Evolutionary conservation across 2,329 filamentous ascomycete species (phyloP).

Genomic region (Acephala macrosclerotiorum): DNA sequence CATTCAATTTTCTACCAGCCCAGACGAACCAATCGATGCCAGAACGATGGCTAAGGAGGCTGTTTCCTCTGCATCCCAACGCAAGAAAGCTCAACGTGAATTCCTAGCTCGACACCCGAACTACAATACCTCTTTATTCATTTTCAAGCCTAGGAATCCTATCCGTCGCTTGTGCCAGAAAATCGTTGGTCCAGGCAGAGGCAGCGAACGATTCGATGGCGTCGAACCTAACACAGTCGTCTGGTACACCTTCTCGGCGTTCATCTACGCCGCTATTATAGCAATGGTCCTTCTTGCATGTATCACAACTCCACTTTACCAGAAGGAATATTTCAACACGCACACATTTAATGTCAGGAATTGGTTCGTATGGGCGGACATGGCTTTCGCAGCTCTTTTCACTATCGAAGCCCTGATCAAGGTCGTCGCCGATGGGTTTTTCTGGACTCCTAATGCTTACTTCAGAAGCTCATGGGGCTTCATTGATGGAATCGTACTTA

Average conservation of each 20-base stretch:
- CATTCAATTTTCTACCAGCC: constrained; percentile 68
- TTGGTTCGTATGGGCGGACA: constrained; percentile 96
- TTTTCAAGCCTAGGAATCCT: constrained; percentile 81
- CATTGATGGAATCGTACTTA: constrained; percentile 88
- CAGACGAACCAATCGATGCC: constrained; percentile 82
- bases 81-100: constrained; percentile 88
- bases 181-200: constrained; percentile 90
- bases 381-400: constrained; percentile 89
- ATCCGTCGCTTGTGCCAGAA: constrained; percentile 85
- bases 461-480: constrained; percentile 96
- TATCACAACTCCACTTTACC: constrained; percentile 92
- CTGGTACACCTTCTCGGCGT: constrained; percentile 93
- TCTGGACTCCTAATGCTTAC: constrained; percentile 97
- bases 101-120: constrained; percentile 86
- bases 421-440: constrained; percentile 91
- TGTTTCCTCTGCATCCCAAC: constrained; percentile 80
- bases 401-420: constrained; percentile 88
- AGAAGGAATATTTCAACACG: constrained; percentile 81
- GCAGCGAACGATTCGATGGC: constrained; percentile 85
- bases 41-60: constrained; percentile 90
- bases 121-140: constrained; percentile 91
- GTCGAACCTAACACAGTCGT: constrained; percentile 86
- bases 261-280: constrained; percentile 93
- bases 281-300: constrained; percentile 98
- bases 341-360: constrained; percentile 68